Evolutionary conservation across 495 filamentous ascomycete genomes (phyloP).

Genomic region (Trichoderma erinaceum): DNA sequence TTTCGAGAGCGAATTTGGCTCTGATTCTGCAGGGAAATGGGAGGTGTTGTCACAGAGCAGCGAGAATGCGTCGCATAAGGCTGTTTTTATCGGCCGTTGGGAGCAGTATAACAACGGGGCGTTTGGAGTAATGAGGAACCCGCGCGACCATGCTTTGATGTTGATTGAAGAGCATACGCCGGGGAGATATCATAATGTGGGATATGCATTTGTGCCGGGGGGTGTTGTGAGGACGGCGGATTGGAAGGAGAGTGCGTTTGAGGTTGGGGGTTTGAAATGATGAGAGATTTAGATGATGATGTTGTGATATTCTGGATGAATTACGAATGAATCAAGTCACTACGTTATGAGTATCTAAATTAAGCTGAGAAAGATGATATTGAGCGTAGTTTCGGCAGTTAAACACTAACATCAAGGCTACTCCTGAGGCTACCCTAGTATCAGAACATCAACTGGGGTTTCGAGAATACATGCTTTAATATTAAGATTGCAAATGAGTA

Average conservation of each 20-base stretch:
- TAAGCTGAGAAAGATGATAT: too few relatives aligned
- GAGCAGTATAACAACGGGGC: conserved; percentile 3
- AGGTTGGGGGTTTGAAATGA: not conserved
- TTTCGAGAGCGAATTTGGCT: not conserved
- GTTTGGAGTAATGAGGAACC: not conserved
- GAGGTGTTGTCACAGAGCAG: not conserved
- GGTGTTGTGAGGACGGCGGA: not conserved
- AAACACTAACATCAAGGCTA: too few relatives aligned
- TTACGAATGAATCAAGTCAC: too few relatives aligned
- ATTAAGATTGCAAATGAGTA: too few relatives aligned
- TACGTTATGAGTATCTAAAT: too few relatives aligned
- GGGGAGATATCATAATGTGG: not conserved
- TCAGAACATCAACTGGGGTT: too few relatives aligned
- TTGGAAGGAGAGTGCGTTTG: not conserved
- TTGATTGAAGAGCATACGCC: not conserved
- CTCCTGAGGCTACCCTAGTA: too few relatives aligned
- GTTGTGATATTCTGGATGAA: not conserved
- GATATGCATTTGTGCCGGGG: not conserved
- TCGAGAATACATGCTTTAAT: too few relatives aligned
- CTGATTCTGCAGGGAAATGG: not conserved
- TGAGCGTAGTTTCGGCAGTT: too few relatives aligned
- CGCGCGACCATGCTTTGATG: not conserved
- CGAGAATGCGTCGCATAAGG: not conserved
- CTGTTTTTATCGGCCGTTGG: not conserved
- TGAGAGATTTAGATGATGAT: not conserved